These are phyloP conservation scores for Lophiostoma macrostomum DNA, from an alignment of 495 filamentous ascomycete species.

Conservation along the genomic window DNA sequence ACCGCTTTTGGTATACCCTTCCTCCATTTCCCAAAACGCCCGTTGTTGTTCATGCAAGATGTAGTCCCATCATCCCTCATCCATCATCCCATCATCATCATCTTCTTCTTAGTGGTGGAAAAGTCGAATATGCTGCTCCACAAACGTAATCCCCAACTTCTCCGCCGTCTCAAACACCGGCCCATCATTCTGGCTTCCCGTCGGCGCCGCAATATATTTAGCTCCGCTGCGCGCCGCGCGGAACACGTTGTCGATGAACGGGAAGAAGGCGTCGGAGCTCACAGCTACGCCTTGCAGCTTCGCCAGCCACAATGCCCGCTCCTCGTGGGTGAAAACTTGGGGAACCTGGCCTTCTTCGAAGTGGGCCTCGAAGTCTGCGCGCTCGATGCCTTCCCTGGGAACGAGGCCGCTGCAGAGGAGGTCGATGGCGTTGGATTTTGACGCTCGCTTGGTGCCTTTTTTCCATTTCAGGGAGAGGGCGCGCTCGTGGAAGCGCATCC, in stretches of 20 bases:
- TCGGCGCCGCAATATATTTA: conserved; percentile 93
- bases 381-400: conserved; percentile 71
- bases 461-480: conserved; percentile 89
- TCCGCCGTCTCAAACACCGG: conserved; percentile 89
- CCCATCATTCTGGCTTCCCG: conserved; percentile 87
- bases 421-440: conserved; percentile 98
- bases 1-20: no score
- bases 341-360: conserved; percentile 82
- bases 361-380: conserved; percentile 76
- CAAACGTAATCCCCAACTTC: conserved; percentile 86
- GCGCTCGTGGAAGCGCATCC: conserved; percentile 92
- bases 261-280: conserved; percentile 96
- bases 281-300: conserved; percentile 80
- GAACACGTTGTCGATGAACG: conserved; percentile 97
- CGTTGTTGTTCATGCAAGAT: no score
- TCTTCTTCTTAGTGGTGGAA: conserved; percentile 71
- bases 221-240: conserved; percentile 80
- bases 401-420: conserved; percentile 84
- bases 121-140: conserved; percentile 81
- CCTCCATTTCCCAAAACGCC: no score
- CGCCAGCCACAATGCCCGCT: conserved; percentile 77
- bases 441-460: conserved; percentile 90
- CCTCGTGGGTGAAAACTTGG: conserved; percentile 71
- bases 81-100: not conserved
- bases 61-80: not conserved